Evolutionary conservation across 805 yeast genomes (phyloP).

Genomic region (Suhomyces xylopsoci): DNA sequence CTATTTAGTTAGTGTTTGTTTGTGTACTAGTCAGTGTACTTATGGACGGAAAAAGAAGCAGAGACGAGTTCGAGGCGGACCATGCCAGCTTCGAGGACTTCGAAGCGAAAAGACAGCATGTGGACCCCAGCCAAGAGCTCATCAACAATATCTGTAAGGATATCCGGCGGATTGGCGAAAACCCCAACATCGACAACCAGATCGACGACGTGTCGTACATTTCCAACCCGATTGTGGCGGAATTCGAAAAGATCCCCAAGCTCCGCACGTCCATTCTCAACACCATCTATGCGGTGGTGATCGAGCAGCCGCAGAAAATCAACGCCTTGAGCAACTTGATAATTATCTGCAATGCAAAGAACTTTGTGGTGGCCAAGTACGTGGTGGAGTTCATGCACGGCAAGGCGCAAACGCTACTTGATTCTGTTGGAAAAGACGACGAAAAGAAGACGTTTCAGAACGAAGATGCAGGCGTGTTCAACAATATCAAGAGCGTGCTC

Average conservation of each 20-base stretch:
- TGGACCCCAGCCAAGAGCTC: slow-evolving; percentile 40
- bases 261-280: slow-evolving; percentile 58
- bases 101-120: slow-evolving; percentile 36
- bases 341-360: slow-evolving; percentile 60
- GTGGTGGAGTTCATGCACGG: slow-evolving; percentile 68
- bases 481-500: slow-evolving; percentile 63
- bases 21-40: too few relatives aligned
- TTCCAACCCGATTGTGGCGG: slow-evolving; percentile 62
- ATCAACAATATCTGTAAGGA: slow-evolving; percentile 44
- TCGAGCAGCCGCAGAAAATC: slow-evolving; percentile 91
- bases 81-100: slow-evolving; percentile 12
- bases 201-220: slow-evolving; percentile 59
- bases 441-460: slow-evolving; percentile 14
- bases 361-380: slow-evolving; percentile 63
- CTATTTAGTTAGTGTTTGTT: too few relatives aligned
- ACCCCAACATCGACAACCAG: slow-evolving; percentile 36
- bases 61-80: slow-evolving; percentile 29
- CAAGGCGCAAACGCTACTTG: slow-evolving; percentile 55
- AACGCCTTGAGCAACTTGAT: slow-evolving; percentile 67
- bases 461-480: slow-evolving; percentile 58
- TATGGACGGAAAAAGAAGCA: slow-evolving; percentile 28
- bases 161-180: slow-evolving; percentile 43
- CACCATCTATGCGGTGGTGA: slow-evolving; percentile 63
- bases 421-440: slow-evolving; percentile 16
- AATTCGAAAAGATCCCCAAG: slow-evolving; percentile 59